Evolutionary conservation across 306 rosid genomes (phyloP), one percentile per base, ranked within the genome.

Genomic region (Vigna trinervia): DNA sequence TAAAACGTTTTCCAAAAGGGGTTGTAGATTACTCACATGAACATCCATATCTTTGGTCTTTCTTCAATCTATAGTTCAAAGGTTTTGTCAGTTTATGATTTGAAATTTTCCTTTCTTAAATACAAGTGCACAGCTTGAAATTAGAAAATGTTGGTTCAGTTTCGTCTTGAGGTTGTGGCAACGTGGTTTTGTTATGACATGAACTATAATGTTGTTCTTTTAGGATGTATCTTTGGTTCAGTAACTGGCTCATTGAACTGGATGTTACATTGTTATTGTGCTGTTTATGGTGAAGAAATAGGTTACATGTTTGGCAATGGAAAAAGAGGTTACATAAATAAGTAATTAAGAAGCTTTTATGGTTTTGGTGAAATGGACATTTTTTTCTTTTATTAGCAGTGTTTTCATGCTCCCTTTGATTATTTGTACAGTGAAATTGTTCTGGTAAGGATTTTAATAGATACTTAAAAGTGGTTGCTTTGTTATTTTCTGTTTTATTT

Each of bases 1-100:
- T 60, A 14, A 3, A 36, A 10, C 0, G 6, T 75, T 80, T 82
- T 80, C 86, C 53, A 88, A 13, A 12, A 90, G 73, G 63, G 87
- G 88, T 58, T 83, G 83, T 53, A 45, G 67, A 14, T 60, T 63
- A 22, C 59, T 34, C 41, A 39, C 61, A n/a, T 23, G 59, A 39
- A 52, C 34, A 76, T 76, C 86, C 86, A 85, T 82, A 46, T 15
- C 4, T 38, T 13, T 12, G 3, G 4, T 54, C 13, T 70, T 62
- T 68, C 43, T 74, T 69, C 41, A 38, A 53, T 32, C 73, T 73
- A 30, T 3, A 0, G 30, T 22, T 72, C 50, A 14, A 6, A 56
- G 68, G 50, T n/a, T 51, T 52, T 71, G 54, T 79, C 15, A 19
- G 0, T 23, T 38, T 69, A 30, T 70, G 70, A 32, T 75, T 75